Evolutionary conservation across 495 filamentous ascomycete genomes (phyloP).

Genomic region (Aspergillus conjunctus): DNA sequence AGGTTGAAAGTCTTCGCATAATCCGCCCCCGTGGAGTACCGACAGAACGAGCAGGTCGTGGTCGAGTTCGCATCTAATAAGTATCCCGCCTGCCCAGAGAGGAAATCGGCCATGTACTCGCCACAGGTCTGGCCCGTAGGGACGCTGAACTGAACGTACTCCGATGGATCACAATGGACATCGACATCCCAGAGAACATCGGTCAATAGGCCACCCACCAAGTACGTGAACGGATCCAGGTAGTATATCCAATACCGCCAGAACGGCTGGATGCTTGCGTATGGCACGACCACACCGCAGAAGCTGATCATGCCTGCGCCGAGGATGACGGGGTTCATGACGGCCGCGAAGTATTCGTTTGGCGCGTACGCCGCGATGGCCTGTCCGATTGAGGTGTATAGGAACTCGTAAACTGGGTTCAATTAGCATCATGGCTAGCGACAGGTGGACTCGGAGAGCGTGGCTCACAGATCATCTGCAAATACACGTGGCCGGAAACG

Average conservation of each 20-base stretch:
- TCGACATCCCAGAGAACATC: conserved; percentile 44
- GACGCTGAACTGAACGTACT: conserved; percentile 63
- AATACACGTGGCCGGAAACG: conserved; percentile 50
- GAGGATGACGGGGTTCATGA: conserved; percentile 55
- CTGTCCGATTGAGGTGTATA: conserved; percentile 48
- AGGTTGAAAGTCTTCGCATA: conserved; percentile 46
- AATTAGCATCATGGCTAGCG: conserved; percentile 8
- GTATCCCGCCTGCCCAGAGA: conserved; percentile 54
- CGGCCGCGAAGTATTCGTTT: conserved; percentile 54
- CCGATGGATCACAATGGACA: conserved; percentile 58
- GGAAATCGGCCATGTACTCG: conserved; percentile 63
- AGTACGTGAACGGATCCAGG: conserved; percentile 58
- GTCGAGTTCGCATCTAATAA: conserved; percentile 57
- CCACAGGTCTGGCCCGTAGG: conserved; percentile 66
- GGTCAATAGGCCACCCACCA: conserved; percentile 51
- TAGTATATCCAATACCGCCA: conserved; percentile 65
- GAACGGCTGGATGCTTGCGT: conserved; percentile 52
- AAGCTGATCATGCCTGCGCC: conserved; percentile 56
- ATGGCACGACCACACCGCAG: conserved; percentile 58
- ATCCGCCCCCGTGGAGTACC: conserved; percentile 43
- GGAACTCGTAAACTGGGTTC: conserved; percentile 45
- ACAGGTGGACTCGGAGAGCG: conserved; percentile 8
- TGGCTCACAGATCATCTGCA: conserved; percentile 51
- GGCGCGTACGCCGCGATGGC: conserved; percentile 58
- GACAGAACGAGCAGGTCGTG: conserved; percentile 62